Percentiles rank a stretch among this genome's conserved stretches.
These are phyloP conservation scores for Jamesozyma jinghongensis DNA, from an alignment of 805 yeast species.

Conservation along the genomic window DNA sequence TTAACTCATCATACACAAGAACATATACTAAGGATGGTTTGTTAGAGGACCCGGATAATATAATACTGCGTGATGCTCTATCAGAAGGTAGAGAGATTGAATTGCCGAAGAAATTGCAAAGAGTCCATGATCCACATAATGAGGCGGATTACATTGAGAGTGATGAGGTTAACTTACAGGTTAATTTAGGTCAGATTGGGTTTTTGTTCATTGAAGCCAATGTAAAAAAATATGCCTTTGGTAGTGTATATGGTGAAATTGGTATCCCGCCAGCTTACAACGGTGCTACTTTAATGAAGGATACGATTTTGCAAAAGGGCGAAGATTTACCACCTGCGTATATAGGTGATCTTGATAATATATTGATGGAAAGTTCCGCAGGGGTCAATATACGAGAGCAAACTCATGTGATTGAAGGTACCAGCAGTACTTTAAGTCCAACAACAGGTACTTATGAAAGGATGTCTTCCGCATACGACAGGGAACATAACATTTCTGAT, in stretches of 20 bases:
- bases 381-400: background rate
- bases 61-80: conserved; percentile 20
- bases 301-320: conserved; percentile 57
- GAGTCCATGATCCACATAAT: conserved; percentile 16
- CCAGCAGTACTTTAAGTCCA: conserved; percentile 1
- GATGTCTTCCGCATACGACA: conserved; percentile 28
- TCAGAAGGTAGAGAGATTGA: conserved; percentile 19
- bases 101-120: conserved; percentile 17
- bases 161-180: conserved; percentile 38
- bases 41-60: conserved; percentile 30
- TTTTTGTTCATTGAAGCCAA: conserved; percentile 76
- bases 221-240: conserved; percentile 80
- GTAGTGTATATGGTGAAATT: conserved; percentile 33
- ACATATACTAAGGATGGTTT: conserved; percentile 30
- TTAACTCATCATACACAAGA: conserved; percentile 32
- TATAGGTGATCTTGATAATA: conserved; percentile 49
- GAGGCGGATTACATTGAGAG: conserved; percentile 16
- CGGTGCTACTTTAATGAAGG: conserved; percentile 35
- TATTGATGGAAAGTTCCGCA: conserved; percentile 29
- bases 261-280: conserved; percentile 39
- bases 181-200: conserved; percentile 69
- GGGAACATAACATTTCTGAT: conserved; percentile 19
- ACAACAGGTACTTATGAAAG: conserved; percentile 23
- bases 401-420: conserved; percentile 1
- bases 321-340: conserved; percentile 66